Evolutionary conservation across 176 grass and related monocot species (phyloP).

Genomic region (Cenchrus purpureus): DNA sequence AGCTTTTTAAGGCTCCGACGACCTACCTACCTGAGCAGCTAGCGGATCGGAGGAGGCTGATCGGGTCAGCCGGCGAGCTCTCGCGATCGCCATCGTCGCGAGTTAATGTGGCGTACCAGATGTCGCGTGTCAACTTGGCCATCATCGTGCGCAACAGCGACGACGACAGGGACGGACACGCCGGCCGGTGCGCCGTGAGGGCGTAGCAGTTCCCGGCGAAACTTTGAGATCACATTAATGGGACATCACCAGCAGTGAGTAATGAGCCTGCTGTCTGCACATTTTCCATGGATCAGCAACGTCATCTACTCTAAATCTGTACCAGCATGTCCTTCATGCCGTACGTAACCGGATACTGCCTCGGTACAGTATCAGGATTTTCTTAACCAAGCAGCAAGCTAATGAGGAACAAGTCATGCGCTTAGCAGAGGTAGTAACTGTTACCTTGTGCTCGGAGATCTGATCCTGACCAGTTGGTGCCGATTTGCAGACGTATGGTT

Average conservation of each 20-base stretch:
- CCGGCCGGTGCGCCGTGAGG: too few species aligned
- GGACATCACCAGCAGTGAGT: neutral
- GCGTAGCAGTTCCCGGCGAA: neutral
- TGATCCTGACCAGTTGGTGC: too few species aligned
- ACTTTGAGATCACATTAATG: neutral
- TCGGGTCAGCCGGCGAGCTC: neutral
- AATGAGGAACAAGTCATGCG: neutral
- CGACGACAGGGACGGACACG: neutral
- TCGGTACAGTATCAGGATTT: neutral
- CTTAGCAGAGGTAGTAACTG: neutral
- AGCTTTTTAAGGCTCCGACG: neutral
- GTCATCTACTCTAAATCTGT: neutral
- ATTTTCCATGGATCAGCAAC: neutral
- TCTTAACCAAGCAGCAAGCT: neutral
- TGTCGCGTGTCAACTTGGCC: constrained; percentile 28
- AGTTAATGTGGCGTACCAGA: constrained; percentile 25
- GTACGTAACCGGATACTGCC: neutral
- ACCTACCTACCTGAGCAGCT: neutral
- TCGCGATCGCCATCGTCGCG: constrained; percentile 8
- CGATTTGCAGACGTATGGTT: too few species aligned
- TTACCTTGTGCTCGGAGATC: too few species aligned
- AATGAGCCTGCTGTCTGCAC: neutral
- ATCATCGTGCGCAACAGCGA: neutral
- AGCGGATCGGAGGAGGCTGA: neutral
- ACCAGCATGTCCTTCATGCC: neutral